Evolutionary conservation across 768 basidiomycete genomes (phyloP).

Genomic region (Coprinellus micaceus): DNA sequence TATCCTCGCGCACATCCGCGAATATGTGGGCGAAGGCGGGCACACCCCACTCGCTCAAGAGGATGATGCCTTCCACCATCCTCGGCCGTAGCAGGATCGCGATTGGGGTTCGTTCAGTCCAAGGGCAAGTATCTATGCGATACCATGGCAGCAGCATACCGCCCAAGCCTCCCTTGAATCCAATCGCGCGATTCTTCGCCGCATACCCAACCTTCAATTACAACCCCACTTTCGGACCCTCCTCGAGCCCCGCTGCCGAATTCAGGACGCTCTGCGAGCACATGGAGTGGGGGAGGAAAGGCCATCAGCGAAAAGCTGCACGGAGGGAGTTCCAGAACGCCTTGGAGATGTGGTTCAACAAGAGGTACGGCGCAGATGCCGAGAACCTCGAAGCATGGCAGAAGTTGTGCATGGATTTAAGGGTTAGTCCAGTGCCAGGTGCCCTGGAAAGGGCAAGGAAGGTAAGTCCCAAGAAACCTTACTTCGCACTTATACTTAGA

Average conservation of each 20-base stretch:
- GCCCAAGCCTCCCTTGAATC: not conserved
- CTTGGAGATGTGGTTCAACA: constrained; percentile 10
- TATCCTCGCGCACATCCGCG: no score
- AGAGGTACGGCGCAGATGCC: constrained; percentile 9
- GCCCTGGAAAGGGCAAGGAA: not conserved
- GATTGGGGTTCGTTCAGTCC: no score
- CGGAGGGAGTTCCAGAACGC: constrained; percentile 20
- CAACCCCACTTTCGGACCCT: no score
- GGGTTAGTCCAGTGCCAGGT: constrained; percentile 1
- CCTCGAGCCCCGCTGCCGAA: no score
- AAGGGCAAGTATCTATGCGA: no score
- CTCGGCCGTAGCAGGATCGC: no score
- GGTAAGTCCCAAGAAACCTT: not conserved
- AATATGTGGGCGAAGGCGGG: no score
- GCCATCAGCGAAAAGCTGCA: constrained; percentile 11
- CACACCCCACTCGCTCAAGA: no score
- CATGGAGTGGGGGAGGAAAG: constrained; percentile 14
- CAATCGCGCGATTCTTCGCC: not conserved
- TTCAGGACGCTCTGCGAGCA: constrained; percentile 22
- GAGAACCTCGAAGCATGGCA: constrained; percentile 9
- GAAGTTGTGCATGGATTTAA: constrained; percentile 1
- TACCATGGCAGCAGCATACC: not conserved
- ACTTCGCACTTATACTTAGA: not conserved
- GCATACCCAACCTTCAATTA: not conserved
- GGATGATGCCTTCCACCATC: no score